A percentile compares a stretch with the other conserved stretches of the same genome.
These are phyloP conservation scores for Bremia lactucae DNA, from an alignment of 352 stramenopile genomes.

Conservation along the genomic window DNA sequence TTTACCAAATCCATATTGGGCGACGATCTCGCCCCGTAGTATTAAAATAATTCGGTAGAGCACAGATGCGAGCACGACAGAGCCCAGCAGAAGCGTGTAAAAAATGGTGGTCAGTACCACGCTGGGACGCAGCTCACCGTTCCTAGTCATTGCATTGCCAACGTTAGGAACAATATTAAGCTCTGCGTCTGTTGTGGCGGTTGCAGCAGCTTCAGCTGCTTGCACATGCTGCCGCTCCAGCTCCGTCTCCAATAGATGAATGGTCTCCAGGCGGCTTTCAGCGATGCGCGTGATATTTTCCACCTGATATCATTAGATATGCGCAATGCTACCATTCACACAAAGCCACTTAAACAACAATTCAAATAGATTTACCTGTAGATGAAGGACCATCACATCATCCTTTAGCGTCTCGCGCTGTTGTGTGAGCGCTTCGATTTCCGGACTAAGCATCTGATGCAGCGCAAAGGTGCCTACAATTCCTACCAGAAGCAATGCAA, in stretches of 20 bases:
- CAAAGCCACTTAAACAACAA: too few species aligned
- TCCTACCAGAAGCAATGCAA: constrained; percentile 46
- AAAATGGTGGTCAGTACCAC: constrained; percentile 41
- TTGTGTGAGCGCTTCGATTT: constrained; percentile 56
- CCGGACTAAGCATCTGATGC: constrained; percentile 63
- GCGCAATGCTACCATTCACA: too few species aligned
- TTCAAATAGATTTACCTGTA: too few species aligned
- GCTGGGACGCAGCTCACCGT: constrained; percentile 8
- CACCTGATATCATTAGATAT: constrained; percentile 17
- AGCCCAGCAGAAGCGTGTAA: constrained; percentile 39
- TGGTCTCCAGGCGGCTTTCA: constrained; percentile 52
- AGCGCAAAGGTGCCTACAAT: constrained; percentile 57
- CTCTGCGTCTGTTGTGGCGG: constrained; percentile 8
- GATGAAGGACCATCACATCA: constrained; percentile 32
- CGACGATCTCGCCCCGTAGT: constrained; percentile 29
- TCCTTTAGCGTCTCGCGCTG: constrained; percentile 46
- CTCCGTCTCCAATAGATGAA: constrained; percentile 62
- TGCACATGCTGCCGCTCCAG: constrained; percentile 51
- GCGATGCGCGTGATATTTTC: constrained; percentile 62
- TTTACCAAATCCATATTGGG: constrained; percentile 21
- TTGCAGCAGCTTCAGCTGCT: constrained; percentile 26
- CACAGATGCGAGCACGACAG: constrained; percentile 31
- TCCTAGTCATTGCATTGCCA: constrained; percentile 8
- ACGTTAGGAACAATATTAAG: not conserved
- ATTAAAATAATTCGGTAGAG: constrained; percentile 46